Evolutionary conservation across 129 eudicot species (phyloP), one percentile per base, ranked within the genome.

Genomic region (Tagetes patula): DNA sequence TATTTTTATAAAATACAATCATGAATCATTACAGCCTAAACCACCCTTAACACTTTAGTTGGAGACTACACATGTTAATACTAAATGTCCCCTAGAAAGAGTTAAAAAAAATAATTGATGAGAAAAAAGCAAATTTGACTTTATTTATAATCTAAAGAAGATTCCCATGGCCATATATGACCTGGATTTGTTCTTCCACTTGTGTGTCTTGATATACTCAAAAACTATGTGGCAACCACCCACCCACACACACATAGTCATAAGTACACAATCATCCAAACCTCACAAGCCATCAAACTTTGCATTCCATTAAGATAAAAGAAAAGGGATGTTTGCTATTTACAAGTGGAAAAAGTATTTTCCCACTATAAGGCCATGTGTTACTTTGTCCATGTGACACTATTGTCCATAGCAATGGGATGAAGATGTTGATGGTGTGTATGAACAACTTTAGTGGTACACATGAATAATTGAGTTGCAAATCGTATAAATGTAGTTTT

Each of bases 101-200:
- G 27, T 20, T 20, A 20, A 20, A 20, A 20, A 20, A 20, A 20
- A 20, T 20, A 20, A 20, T 20, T 20, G 34, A 45, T 36, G 0
- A 46, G 58, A 47, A 27, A 59, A 32, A 5, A 59, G 9, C 6
- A 59, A 32, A 69, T 39, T 75, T 66, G 73, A 75, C 79, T 75
- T 75, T 65, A 65, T 34, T 34, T 39, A 49, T 36, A 58, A 69
- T 47, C 11, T 77, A 77, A 58, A 68, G 63, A 70, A 69, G 75
- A 77, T 77, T 77, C 68, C 67, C 67, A 36, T 34, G 8, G 66
- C 32, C 39, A 69, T 60, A 70, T 65, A 77, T 77, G 75, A 69
- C 76, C 81, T 77, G 71, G 70, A 69, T 38, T 38, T 77, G 54
- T 60, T 77, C 54, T 69, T 59, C 75, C 72, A 77, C 81, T 77